Base-by-base conservation (phyloP, 805 yeast genomes). In the Candida methanosorbosa region DNA sequence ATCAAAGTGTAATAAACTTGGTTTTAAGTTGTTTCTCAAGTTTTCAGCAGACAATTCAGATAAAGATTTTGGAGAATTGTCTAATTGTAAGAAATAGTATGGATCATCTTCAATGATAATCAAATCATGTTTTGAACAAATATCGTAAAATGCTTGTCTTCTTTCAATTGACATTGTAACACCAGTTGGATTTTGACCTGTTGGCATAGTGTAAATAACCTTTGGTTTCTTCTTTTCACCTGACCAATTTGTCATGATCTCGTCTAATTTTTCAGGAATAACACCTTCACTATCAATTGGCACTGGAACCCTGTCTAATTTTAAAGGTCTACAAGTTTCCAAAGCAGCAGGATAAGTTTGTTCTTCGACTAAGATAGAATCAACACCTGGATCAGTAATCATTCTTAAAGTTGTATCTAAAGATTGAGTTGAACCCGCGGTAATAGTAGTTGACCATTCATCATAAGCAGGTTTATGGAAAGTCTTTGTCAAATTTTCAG, bases 111-210 rank as follows among this genome's bases (percentile, higher is more conserved):
- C 94, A 36, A 83, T 56, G 37, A 84, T 76, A 22, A 85, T 50
- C 36, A 84, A 52, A 55, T 83, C 81, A 54, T 78, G 81, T 52
- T 77, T 74, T 46, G 68, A 70, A 35, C 83, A 77, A 32, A 84
- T 49, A 25, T 65, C 63, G 50, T 81, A 78, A 38, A 84, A 64
- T 30, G 65, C 64, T 38, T 57, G 50, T 54, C 86, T 72, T 47
- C 86, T 66, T 42, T 70, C 73, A 5, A 52, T 46, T 23, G 77
- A 62, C 54, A 81, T 72, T 4, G 81, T 72, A 14, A 78, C 68
- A 7, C 94, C 94, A 13, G 87, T 77, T 33, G 95, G 95, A 60
- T 85, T 84, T 56, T 85, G 94, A 30, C 94, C 94, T 11, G 86
- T 76, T 28, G 83, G 75, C 52, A 83, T 79, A 12, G 84, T 71